Evolutionary conservation across 345 rosid species (phyloP).

Genomic region (Rubroshorea leprosula): DNA sequence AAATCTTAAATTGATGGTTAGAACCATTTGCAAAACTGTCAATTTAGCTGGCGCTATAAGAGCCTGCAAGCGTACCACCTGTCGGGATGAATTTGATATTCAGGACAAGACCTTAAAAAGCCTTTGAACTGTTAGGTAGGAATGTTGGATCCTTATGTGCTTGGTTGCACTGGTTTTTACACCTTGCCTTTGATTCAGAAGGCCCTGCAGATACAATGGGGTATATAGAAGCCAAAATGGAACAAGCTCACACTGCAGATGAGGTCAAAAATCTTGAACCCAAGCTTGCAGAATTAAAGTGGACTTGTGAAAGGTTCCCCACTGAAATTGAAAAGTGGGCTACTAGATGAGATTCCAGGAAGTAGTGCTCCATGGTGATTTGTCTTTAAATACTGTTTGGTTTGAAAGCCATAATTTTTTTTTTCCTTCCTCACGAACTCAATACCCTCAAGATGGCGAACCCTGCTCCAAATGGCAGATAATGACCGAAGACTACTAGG

Average conservation of each 20-base stretch:
- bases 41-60: constrained; percentile 46
- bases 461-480: too few species aligned
- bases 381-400: too few species aligned
- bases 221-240: constrained; percentile 47
- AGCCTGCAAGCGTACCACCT: constrained; percentile 40
- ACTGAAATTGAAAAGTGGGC: constrained; percentile 38
- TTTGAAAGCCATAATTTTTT: too few species aligned
- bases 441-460: too few species aligned
- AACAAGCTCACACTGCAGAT: constrained; percentile 25
- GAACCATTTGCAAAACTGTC: constrained; percentile 50
- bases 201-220: constrained; percentile 40
- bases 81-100: constrained; percentile 38
- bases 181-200: constrained; percentile 46
- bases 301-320: constrained; percentile 25
- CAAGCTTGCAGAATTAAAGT: constrained; percentile 47
- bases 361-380: constrained; percentile 53
- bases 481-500: too few species aligned
- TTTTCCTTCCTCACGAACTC: too few species aligned
- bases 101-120: constrained; percentile 60
- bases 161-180: constrained; percentile 35
- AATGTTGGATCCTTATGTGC: constrained; percentile 49
- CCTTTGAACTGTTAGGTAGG: constrained; percentile 61
- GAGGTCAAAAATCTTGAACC: constrained; percentile 44
- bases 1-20: constrained; percentile 44
- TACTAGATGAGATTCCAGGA: constrained; percentile 43